Base-by-base conservation (phyloP, 2,329 filamentous ascomycete species). In the Colletotrichum horii region DNA sequence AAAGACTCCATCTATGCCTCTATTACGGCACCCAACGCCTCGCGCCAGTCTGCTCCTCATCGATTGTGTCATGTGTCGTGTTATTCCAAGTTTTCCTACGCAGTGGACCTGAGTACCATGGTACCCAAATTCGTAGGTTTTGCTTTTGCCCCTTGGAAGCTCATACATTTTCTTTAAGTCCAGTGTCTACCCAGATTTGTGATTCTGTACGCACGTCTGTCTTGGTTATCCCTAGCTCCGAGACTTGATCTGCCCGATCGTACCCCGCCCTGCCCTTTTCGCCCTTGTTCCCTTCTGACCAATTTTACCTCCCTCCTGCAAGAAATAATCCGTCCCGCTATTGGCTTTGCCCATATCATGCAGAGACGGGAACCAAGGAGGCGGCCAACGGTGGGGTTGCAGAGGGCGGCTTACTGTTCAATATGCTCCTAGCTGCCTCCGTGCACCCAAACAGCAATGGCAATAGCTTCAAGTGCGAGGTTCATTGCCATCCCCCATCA, bases 121-220 rank as follows among this genome's bases (percentile, higher is more conserved):
- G 36, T 24, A 38, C 7, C n/a, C 19, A n/a, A 34, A 16, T 19
- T 56, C 22, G 15, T 19, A 61, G 30, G 38, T 36, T 36, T 60
- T 30, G 14, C 32, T 55, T 60, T 48, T 48, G 36, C 55, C 72
- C 28, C 28, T 64, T 9, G 30, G 28, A 36, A 16, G 43, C 64
- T 73, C 58, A 52, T 14, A 52, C n/a, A 60, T 65, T 60, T 52
- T 60, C 56, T 75, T 60, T 60, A 67, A 58, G 22, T 73, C 28
- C 14, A 52, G 70, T 73, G 56, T 58, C 56, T 68, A 43, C 58
- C 34, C 48, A 24, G 16, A 34, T 26, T 34, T 52, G 26, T 73
- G 36, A 52, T 75, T 75, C 73, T 73, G 70, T 75, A 75, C 48
- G 73, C 58, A 68, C 56, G 58, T 73, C 64, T 75, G 73, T 75